Percentiles rank a stretch among this genome's conserved stretches.
These are phyloP conservation scores for Melastoma malabathricum DNA, from an alignment of 345 rosid genomes.

Conservation along the genomic window DNA sequence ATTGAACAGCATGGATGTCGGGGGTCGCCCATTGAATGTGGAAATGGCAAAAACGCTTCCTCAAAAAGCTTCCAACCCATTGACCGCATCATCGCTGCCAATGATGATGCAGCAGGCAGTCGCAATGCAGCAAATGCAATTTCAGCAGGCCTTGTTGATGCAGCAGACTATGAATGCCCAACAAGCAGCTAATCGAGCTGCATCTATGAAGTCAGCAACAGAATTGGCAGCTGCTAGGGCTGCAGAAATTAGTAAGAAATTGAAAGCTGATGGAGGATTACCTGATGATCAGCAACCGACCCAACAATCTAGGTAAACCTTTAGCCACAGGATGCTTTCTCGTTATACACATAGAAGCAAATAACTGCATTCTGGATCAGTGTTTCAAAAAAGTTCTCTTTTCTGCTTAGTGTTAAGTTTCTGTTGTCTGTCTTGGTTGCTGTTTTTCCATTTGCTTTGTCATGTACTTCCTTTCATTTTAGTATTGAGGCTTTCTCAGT, in stretches of 20 bases:
- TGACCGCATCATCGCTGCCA: conserved; percentile 67
- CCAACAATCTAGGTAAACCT: conserved; percentile 46
- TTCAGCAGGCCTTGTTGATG: conserved; percentile 94
- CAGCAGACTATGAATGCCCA: conserved; percentile 91
- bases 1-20: conserved; percentile 87
- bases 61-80: conserved; percentile 40
- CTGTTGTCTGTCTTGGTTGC: no score
- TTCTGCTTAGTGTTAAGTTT: no score
- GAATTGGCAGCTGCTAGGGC: conserved; percentile 97
- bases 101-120: conserved; percentile 99
- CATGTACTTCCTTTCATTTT: no score
- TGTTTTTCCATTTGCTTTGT: no score
- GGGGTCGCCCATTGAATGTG: conserved; percentile 82
- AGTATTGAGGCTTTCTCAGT: no score
- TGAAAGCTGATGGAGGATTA: conserved; percentile 70
- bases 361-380: no score
- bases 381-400: no score
- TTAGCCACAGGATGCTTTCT: neutral
- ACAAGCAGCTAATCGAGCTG: conserved; percentile 94
- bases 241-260: conserved; percentile 83
- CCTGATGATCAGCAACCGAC: conserved; percentile 45
- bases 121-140: conserved; percentile 97
- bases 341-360: no score
- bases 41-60: conserved; percentile 97
- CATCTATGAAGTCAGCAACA: conserved; percentile 95